Evolutionary conservation across 2,329 filamentous ascomycete species (phyloP), one percentile per base, ranked within the genome.

Genomic region (Thielaviopsis cerberus): DNA sequence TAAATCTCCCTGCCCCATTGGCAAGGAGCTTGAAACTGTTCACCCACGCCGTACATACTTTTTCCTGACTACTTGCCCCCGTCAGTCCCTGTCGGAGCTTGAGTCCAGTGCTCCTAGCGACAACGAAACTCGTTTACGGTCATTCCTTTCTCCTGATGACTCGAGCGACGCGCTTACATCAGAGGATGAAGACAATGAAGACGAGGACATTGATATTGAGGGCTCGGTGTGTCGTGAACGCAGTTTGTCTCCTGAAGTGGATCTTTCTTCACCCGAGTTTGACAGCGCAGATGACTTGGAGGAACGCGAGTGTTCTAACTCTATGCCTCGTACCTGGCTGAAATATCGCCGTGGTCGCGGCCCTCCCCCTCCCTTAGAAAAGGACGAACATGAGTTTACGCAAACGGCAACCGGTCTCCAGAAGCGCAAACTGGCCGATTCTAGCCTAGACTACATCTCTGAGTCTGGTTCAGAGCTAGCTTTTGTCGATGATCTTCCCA

Each of bases 31-130:
- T 57, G 88, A 96, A 68, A 83, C 86, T 48, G 85, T 91, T 50
- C 91, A 97, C 68, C 92, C 92, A 22, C 86, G 91, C 67, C 88
- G 92, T 70, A 90, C 94, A 53, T 97, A 95, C 75, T 97, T 94
- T 73, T 97, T 90, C 72, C 80, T 98, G 61, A 94, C 88, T 45
- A 94, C 86, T n/a, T 85, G 79, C 66, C 82, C 86, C 53, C 87
- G 85, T 67, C 88, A 91, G 67, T 81, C 88, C 41, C 81, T 97
- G 22, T 88, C 88, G 1, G 80, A 58, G n/a, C 34, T 41, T n/a
- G 23, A 56, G 13, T 51, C 54, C 13, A 45, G 34, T 25, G 45
- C 52, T 27, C 17, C 53, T 8, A 15, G 51, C 17, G 20, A 27
- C 34, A 23, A 26, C 13, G 55, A 57, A 15, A 22, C 23, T 13